Evolutionary conservation across 192 early-diverging fungal genomes (phyloP).

Genomic region (Coemansia sp.): DNA sequence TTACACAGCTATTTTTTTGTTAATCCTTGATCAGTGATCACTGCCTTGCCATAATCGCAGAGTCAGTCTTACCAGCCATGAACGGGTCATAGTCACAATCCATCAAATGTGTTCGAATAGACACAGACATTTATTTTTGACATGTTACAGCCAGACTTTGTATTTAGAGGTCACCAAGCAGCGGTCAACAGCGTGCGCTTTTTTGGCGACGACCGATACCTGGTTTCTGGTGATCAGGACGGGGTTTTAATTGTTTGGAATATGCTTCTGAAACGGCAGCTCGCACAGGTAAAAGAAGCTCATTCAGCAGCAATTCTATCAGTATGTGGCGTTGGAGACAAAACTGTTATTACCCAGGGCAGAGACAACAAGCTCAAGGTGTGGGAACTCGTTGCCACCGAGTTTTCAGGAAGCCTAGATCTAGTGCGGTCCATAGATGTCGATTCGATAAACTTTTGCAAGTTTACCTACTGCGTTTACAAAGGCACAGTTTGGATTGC

Average conservation of each 20-base stretch:
- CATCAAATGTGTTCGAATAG: too few species aligned
- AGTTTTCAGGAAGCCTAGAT: conserved; percentile 21
- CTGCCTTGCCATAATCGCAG: too few species aligned
- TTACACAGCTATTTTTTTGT: too few species aligned
- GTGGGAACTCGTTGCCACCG: conserved; percentile 28
- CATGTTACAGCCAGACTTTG: conserved; percentile 47
- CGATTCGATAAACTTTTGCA: conserved; percentile 52
- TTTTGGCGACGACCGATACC: conserved; percentile 33
- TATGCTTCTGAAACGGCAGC: conserved; percentile 44
- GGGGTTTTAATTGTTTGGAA: conserved; percentile 46
- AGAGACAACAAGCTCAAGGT: conserved; percentile 44
- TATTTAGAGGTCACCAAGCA: conserved; percentile 45
- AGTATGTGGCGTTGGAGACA: conserved; percentile 13
- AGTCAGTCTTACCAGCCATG: too few species aligned
- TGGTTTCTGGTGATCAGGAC: conserved; percentile 49
- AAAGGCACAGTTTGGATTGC: conserved; percentile 18
- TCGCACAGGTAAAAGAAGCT: conserved; percentile 13
- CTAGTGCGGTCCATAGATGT: conserved; percentile 13
- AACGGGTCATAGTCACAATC: too few species aligned
- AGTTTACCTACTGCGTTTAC: conserved; percentile 8
- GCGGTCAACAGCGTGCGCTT: conserved; percentile 49
- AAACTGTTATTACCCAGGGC: conserved; percentile 41
- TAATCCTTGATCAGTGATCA: too few species aligned
- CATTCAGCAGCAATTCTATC: conserved; percentile 31
- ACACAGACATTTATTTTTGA: not conserved